Evolutionary conservation across 176 grass and related monocot genomes (phyloP), one percentile per base, ranked within the genome.

Genomic region (Aegilops bicornis): DNA sequence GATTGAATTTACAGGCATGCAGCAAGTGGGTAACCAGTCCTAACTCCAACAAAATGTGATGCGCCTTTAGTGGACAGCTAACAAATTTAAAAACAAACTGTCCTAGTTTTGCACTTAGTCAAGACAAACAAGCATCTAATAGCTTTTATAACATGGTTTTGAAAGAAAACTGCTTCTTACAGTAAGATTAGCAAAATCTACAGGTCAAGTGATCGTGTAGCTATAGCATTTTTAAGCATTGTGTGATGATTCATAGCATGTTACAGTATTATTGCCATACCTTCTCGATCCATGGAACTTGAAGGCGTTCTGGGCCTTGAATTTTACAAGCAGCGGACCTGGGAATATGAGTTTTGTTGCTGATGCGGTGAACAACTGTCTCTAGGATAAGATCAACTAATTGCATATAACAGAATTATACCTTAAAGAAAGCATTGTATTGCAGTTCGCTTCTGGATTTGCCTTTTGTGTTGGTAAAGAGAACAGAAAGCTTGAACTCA

Each of bases 391-490:
- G n/a, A 25, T 56, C 13, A 52, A 74, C 16, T 43, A 39, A 80
- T 22, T 65, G 42, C 27, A 69, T 63, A 64, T 17, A 62, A 76
- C 8, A 64, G 7, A 64, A 31, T 15, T 69, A 77, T 86, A 95
- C 92, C 93, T 94, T 84, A 87, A 56, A 64, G 78, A 87, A 85
- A 79, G 50, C 93, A 98, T 91, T 1, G 16, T 54, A 64, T 88
- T 88, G 50, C 10, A 10, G 47, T 78, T 88, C 75, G 33, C 37
- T 78, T 89, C 91, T 63, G 67, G 74, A 69, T 62, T 58, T 69
- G 85, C 90, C 73, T 78, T 96, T 84, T 94, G 97, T 73, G 88
- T 73, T 45, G 97, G 84, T 85, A 96, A 91, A 85, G 97, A 96
- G 80, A 94, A 96, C 64, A 98, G 36, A 88, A 98, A 94, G 69